Base-by-base conservation (phyloP, 139 green algal genomes). In the Chlamydomonas sp. region DNA sequence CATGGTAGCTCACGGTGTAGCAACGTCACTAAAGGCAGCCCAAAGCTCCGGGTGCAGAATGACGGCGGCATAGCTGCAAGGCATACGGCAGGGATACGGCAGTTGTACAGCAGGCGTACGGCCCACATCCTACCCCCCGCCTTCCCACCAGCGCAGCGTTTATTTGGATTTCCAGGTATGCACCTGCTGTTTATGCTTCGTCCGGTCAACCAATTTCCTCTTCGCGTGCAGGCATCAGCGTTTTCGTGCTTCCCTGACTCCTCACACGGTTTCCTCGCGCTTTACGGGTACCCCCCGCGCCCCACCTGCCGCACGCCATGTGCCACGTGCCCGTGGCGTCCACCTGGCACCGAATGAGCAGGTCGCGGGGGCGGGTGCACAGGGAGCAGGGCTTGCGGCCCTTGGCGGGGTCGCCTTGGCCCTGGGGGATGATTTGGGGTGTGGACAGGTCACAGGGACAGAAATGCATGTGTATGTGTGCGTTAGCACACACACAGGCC, bases 341-440 rank as follows among this genome's bases (percentile, higher is more conserved):
- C 57, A 86, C 79, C 17, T 78, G 79, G 79, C 86, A 86, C 62
- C 71, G 86, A 2, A 90, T 71, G 9, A 86, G 79, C 73, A 87
- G 79, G 72, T 87, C 79, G 1, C 72, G 62, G 9, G 58, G 57
- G 14, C 79, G 72, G 14, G 17, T 8, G 63, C 79, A 90, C 4
- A 90, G 79, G 8, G 14, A 84, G 69, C 85, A 89, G 31, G 59
- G 69, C 78, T 89, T 89, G 16, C 16, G 67, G 49, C 85, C 85
- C 63, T 71, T 80, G 2, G 15, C 17, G 0, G 77, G 67, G 60
- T 89, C 77, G 20, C 64, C 85, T 15, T 10, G 16, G 5, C 78
- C 78, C 78, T 82, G 80, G 2, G 16, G 49, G 4, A 18, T 58
- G 8, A 57, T 8, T 15, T 1, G 4, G 4, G 66, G 16, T n/a